These are phyloP conservation scores for Ceratobasidium sp. DNA, from an alignment of 1,284 basidiomycete species.

Conservation along the genomic window DNA sequence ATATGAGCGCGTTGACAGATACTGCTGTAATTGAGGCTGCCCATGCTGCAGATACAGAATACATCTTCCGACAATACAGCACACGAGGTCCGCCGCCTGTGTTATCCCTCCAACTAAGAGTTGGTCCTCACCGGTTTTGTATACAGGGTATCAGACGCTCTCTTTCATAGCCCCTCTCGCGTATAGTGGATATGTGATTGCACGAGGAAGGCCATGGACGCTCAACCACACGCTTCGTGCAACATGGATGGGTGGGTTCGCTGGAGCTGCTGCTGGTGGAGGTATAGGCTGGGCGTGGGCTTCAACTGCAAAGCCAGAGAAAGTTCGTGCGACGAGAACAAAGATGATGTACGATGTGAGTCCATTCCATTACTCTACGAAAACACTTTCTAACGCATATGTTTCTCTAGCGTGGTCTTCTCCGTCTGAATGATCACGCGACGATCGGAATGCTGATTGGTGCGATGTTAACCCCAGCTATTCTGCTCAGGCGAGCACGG, in stretches of 20 bases:
- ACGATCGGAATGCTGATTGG: slow-evolving; percentile 75
- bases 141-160: slow-evolving; percentile 69
- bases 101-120: slow-evolving; percentile 51
- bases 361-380: slow-evolving; percentile 9
- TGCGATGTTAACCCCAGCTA: slow-evolving; percentile 71
- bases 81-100: slow-evolving; percentile 18
- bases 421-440: slow-evolving; percentile 76
- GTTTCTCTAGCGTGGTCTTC: slow-evolving; percentile 63
- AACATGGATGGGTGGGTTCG: slow-evolving; percentile 75
- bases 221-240: slow-evolving; percentile 73
- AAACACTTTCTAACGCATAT: background rate
- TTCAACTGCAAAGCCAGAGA: slow-evolving; percentile 51
- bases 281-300: slow-evolving; percentile 54
- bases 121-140: background rate
- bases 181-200: slow-evolving; percentile 68
- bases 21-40: slow-evolving; percentile 8
- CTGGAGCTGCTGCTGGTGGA: slow-evolving; percentile 60
- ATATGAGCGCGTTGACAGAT: background rate
- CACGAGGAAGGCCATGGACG: slow-evolving; percentile 68
- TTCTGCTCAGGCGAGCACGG: slow-evolving; percentile 75
- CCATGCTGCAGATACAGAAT: slow-evolving; percentile 59
- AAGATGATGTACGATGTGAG: slow-evolving; percentile 70
- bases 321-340: slow-evolving; percentile 60
- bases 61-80: slow-evolving; percentile 70
- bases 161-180: slow-evolving; percentile 72